Base-by-base conservation (phyloP, 495 filamentous ascomycete species). In the Darksidea phi region DNA sequence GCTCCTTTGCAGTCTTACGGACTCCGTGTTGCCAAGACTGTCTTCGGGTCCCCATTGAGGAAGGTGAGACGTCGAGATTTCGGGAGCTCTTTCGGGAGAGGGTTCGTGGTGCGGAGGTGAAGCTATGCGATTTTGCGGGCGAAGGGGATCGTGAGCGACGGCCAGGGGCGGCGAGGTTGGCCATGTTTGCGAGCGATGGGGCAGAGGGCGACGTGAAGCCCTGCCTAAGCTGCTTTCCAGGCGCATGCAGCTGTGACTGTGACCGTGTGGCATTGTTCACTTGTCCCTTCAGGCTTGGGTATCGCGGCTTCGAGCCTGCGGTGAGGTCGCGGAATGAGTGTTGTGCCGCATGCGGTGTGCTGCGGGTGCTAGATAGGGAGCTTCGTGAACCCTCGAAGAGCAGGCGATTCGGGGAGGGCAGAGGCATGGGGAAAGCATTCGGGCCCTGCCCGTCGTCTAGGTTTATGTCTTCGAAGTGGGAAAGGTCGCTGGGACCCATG, bases 381-480 rank as follows among this genome's bases (percentile, higher is more conserved):
- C 55, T 26, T 46, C 65, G 42, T 21, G 57, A 61, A 18, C 61
- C 61, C 20, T 66, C 67, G 25, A 62, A 65, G 7, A 70, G 46
- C 0, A 68, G 54, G 18, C 69, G 59, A 50, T 83, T 53, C 0
- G 57, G 59, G 2, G 50, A 34, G 13, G 60, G 32, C 8, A 26
- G 15, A 12, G 61, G 52, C n/a, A 57, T 83, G 41, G 75, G 60
- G 59, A 77, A 75, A 36, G 77, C 71, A 54, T 79, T 76, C 50
- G 75, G 72, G 36, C 76, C 75, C 49, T 73, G 61, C 43, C 90
- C 83, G 68, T 96, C 91, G 47, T 88, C 83, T 7, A 98, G 82
- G 10, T 88, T 89, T 64, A 97, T 95, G 50, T 97, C 94, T 72
- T 98, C 94, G 67, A 97, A 97, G 68, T 97, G 86, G 50, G 80